Conservation (phyloP, 495 filamentous ascomycete species). For the Podospora pseudopauciseta region DNA sequence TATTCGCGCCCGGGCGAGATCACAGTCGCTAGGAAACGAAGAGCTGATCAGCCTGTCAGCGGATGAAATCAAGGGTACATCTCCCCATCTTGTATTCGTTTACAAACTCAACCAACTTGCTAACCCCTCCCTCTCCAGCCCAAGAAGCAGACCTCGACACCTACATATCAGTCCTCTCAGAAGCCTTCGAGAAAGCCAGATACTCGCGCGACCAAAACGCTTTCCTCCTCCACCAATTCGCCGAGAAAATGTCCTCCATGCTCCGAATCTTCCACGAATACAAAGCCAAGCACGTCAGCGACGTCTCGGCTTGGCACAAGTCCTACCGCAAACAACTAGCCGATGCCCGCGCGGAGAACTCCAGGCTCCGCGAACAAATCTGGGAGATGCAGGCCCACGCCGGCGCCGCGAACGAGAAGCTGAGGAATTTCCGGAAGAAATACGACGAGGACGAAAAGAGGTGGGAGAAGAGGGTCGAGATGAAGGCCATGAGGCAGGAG, state of each 20-base stretch:
- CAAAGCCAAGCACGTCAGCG: conserved; percentile 49
- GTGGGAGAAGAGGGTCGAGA: conserved; percentile 46
- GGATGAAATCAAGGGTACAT: conserved; percentile 47
- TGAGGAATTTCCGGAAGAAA: conserved; percentile 47
- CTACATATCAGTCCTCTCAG: conserved; percentile 48
- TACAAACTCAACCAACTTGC: conserved; percentile 5
- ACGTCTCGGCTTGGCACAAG: conserved; percentile 53
- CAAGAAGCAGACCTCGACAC: conserved; percentile 51
- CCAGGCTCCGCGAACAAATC: conserved; percentile 52
- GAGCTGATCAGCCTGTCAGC: conserved; percentile 47
- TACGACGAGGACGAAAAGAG: conserved; percentile 46
- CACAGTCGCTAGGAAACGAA: conserved; percentile 48
- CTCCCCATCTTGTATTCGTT: not conserved
- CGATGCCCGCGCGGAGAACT: conserved; percentile 55
- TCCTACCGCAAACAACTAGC: conserved; percentile 54
- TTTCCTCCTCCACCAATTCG: conserved; percentile 46
- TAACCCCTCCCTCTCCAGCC: conserved; percentile 28
- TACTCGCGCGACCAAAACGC: conserved; percentile 51
- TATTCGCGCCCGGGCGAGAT: conserved; percentile 47
- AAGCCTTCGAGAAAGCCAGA: conserved; percentile 51
- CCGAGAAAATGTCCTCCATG: conserved; percentile 44
- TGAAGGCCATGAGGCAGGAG: conserved; percentile 44
- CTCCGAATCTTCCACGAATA: conserved; percentile 52
- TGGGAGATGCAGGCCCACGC: conserved; percentile 55
- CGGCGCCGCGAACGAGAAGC: conserved; percentile 43